Evolutionary conservation across 192 early-diverging fungal species (phyloP).

Genomic region (Backusella circina): DNA sequence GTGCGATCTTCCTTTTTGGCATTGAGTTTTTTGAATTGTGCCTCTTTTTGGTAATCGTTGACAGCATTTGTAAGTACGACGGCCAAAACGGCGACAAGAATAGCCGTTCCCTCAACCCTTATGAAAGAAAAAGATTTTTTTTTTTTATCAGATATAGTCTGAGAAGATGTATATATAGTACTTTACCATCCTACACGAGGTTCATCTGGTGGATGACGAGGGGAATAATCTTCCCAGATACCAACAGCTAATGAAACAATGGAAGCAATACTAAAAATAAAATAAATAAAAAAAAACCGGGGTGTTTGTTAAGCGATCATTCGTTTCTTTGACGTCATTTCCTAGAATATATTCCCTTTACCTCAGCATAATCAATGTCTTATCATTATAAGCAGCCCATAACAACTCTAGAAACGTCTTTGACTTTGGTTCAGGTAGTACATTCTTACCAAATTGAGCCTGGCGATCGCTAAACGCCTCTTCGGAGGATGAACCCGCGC

Average conservation of each 20-base stretch:
- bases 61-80: slow-evolving; percentile 89
- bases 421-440: slow-evolving; percentile 48
- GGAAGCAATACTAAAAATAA: slow-evolving; percentile 71
- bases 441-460: slow-evolving; percentile 40
- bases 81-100: slow-evolving; percentile 78
- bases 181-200: slow-evolving; percentile 75
- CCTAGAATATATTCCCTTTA: neutral
- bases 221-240: slow-evolving; percentile 75
- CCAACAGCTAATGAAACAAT: slow-evolving; percentile 82
- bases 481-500: slow-evolving; percentile 8
- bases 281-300: no score
- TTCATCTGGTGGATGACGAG: slow-evolving; percentile 62
- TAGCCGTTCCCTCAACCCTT: slow-evolving; percentile 66
- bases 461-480: slow-evolving; percentile 39
- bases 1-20: slow-evolving; percentile 79
- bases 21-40: slow-evolving; percentile 83
- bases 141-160: neutral
- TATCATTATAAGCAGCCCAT: slow-evolving; percentile 63
- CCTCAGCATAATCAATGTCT: slow-evolving; percentile 49
- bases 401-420: slow-evolving; percentile 57
- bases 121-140: neutral
- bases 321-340: neutral
- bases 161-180: neutral
- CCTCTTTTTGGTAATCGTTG: slow-evolving; percentile 88
- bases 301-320: no score